Base-by-base conservation (phyloP, 495 filamentous ascomycete genomes). In the Penicillium chermesinum region DNA sequence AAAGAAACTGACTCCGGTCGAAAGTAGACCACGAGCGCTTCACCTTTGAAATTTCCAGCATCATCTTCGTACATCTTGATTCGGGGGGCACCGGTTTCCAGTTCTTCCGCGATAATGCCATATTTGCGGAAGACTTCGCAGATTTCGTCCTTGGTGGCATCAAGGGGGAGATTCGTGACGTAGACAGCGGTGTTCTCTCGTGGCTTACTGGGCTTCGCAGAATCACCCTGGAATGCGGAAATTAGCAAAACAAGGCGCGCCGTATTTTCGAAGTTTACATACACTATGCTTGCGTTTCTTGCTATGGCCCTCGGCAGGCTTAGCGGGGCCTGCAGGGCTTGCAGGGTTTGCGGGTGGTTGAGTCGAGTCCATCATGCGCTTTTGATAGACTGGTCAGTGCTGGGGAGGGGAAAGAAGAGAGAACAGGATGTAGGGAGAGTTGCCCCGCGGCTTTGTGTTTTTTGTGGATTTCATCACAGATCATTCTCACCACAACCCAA, bases 51-150 rank as follows among this genome's bases (percentile, higher is more conserved):
- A 2, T 78, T 81, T 0, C 89, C 93, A 1, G 82, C 63, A 7
- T 88, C 84, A 62, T 95, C 84, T 6, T 71, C 81, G 67, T 99
- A 97, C 64, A 99, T 81, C 70, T 95, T 96, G 69, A 99, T 88
- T 37, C 94, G 86, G 12, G 86, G 87, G 30, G 80, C 77, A 41
- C 87, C 85, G 51, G 76, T 84, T 57, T 97, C 93, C 53, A 93
- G 89, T 64, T 91, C 87, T 67, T 95, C 88, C 38, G 91, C 90
- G 53, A 98, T 95, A 54, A 98, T 85, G 39, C 94, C 94, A 64
- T 81, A 95, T 51, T 83, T 80, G 40, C 84, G 88, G 74, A 99
- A 99, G 19, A 86, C 76, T 10, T 87, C 76, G 47, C 80, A 75
- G 17, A 98, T 81, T 64, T 99, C 94, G 7, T 90, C 83, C 16